phyloP scores from a whole-genome alignment of 164 flowering plant species.

The Umbellularia californica region DNA sequence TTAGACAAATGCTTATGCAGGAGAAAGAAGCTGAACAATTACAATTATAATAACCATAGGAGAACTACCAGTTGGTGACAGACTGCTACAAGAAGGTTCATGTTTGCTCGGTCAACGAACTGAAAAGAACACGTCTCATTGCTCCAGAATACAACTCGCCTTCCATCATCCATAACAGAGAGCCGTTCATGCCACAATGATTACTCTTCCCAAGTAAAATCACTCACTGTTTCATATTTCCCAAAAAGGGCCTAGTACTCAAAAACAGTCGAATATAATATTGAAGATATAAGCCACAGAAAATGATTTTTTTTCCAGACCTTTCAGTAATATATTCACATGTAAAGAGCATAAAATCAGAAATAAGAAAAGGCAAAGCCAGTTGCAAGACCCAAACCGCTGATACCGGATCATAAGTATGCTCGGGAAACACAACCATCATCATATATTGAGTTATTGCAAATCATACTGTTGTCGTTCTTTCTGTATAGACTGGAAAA shows the following conservation, averaged over 20 bases:
- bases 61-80: no score
- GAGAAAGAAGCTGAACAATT: no score
- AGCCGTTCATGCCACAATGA: neutral
- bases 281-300: neutral
- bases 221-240: neutral
- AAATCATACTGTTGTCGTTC: conserved; percentile 58
- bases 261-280: neutral
- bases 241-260: neutral
- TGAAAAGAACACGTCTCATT: neutral
- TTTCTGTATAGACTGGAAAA: conserved; percentile 73
- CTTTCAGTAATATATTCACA: neutral
- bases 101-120: neutral
- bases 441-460: conserved; percentile 14
- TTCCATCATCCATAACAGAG: neutral
- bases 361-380: neutral
- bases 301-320: neutral
- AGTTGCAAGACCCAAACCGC: neutral
- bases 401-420: no score
- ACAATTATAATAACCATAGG: no score
- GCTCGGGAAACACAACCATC: neutral
- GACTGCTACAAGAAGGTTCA: neutral
- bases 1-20: no score
- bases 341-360: neutral
- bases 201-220: neutral
- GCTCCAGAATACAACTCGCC: neutral